Base-by-base conservation (phyloP, 495 filamentous ascomycete genomes). In the Aspergillus panamensis region DNA sequence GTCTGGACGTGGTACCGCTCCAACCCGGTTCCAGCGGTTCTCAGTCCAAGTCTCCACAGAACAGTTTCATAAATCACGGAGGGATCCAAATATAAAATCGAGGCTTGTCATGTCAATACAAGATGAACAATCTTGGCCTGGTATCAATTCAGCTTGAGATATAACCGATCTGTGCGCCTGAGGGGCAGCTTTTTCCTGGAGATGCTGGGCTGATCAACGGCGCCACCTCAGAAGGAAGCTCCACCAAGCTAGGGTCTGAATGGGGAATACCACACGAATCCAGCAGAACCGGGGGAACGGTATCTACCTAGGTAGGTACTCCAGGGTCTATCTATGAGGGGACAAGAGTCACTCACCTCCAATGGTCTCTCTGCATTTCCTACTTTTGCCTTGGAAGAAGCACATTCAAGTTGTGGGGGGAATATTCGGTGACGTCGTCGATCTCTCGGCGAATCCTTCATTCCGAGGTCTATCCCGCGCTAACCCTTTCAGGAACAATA, bases 401-500 rank as follows among this genome's bases (percentile, higher is more conserved):
- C 48, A 35, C 25, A 17, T 31, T 16, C 48, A 13, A 30, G 20
- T 31, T 16, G 20, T n/a, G 10, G 21, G 40, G 16, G 37, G 16
- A 6, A 8, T 7, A 54, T 39, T 25, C 45, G 32, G 57, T 60
- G 57, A 60, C 57, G 57, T 60, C 57, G 57, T 35, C 33, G 5
- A 49, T 49, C 47, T 43, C n/a, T 44, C 54, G 55, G 61, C 32
- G 14, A 40, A 57, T 57, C 40, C 17, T 40, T 53, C 35, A 7
- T 60, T 49, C 61, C 51, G 12, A 10, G 20, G 1, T 20, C 8
- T 39, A 39, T 12, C 35, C 35, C 3, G 3, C 8, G 10, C 35
- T 39, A 3, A n/a, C 35, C 35, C 14, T 10, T 39, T 39, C 35
- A 12, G 35, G 35, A 8, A 5, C 3, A 39, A 39, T 12, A n/a